These are phyloP conservation scores for Rubus parviflorus DNA, from an alignment of 306 rosid genomes.

Conservation along the genomic window DNA sequence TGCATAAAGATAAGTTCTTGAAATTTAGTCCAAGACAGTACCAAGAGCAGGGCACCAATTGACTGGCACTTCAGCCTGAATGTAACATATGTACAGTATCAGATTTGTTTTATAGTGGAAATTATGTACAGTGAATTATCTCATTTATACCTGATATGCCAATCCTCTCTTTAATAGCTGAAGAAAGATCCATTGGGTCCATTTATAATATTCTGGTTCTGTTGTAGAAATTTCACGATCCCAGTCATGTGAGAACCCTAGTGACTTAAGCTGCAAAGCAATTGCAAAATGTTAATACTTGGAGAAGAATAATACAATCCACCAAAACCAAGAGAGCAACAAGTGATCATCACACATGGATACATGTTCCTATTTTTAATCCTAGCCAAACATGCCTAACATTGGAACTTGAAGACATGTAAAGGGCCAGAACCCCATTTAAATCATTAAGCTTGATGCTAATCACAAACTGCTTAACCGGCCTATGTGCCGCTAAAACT, in stretches of 20 bases:
- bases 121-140: conserved; percentile 12
- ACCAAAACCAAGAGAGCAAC: conserved; percentile 19
- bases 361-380: neutral
- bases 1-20: too few species aligned
- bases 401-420: conserved; percentile 15
- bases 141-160: conserved; percentile 81
- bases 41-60: conserved; percentile 98
- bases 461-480: neutral
- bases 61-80: conserved; percentile 97
- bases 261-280: conserved; percentile 75
- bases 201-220: conserved; percentile 89
- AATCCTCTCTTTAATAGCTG: conserved; percentile 88
- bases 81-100: conserved; percentile 22
- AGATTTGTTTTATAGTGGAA: conserved; percentile 15
- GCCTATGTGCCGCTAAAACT: neutral
- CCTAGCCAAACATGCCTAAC: neutral
- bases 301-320: conserved; percentile 25
- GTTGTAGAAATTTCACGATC: conserved; percentile 92
- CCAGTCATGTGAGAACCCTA: conserved; percentile 98
- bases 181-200: conserved; percentile 99
- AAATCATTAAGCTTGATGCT: conserved; percentile 19
- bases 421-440: neutral
- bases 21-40: too few species aligned
- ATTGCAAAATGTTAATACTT: conserved; percentile 26
- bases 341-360: neutral